Evolutionary conservation across 2,329 filamentous ascomycete genomes (phyloP), one percentile per base, ranked within the genome.

Genomic region (Aureobasidium sp.): DNA sequence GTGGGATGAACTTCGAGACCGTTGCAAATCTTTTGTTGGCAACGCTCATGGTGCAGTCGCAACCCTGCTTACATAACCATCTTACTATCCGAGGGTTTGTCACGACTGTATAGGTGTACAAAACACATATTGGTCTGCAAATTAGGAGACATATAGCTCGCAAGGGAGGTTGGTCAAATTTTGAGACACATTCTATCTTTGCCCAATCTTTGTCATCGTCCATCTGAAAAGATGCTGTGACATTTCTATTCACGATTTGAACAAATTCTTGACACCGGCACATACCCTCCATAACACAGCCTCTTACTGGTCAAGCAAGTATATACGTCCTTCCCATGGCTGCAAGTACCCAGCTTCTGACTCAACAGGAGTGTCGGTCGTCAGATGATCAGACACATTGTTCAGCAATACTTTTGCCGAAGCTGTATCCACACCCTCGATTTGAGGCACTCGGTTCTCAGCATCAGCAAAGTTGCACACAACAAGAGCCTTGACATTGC

Each of bases 391-490:
- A 49, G 11, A 19, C 3, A 49, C 17, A 9, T 49, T 49, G 12
- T 49, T 29, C 1, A 49, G 47, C 12, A 49, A 17, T 9, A 49
- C 9, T 11, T 33, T 49, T 4, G 29, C 47, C 9, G 15, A 6
- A 7, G 29, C n/a, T n/a, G 15, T 5, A 5, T 33, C 29, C 12
- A 49, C 12, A 7, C 47, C 29, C 0, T 22, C 29, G 6, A 49
- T 12, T 1, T 2, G 9, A 22, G 47, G 47, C 6, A 49, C 4
- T 7, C 27, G 47, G n/a, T 14, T 49, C 5, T 49, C 47, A 3
- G 0, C 47, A 33, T 49, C 47, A n/a, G 47, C 14, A 19, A 62
- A 58, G 17, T 62, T 62, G 35, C 60, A 57, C n/a, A 62, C 39
- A 7, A 58, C 14, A 35, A 62, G 35, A 11, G 60, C 52, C 52